Evolutionary conservation across 345 rosid genomes (phyloP).

Genomic region (Iberis pinnata): DNA sequence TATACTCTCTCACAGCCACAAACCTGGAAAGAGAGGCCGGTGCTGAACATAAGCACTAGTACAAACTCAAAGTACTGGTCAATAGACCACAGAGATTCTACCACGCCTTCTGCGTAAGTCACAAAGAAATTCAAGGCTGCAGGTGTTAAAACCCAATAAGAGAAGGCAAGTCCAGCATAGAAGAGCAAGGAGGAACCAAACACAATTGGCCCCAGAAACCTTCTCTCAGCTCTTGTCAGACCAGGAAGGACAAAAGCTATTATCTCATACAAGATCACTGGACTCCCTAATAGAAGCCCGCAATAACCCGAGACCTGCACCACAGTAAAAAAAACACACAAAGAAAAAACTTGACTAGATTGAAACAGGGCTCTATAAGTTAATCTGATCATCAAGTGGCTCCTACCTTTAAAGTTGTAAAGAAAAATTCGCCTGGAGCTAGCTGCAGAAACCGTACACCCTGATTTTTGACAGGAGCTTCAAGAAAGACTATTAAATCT

Average conservation of each 20-base stretch:
- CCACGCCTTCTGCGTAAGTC: conserved; percentile 89
- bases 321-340: neutral
- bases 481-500: conserved; percentile 75
- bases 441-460: conserved; percentile 93
- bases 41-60: conserved; percentile 97
- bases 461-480: conserved; percentile 90
- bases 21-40: conserved; percentile 97
- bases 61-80: conserved; percentile 98
- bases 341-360: neutral
- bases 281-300: conserved; percentile 92
- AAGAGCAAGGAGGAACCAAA: conserved; percentile 87
- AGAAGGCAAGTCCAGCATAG: conserved; percentile 77
- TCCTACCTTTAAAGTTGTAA: conserved; percentile 83
- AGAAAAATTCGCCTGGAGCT: conserved; percentile 98
- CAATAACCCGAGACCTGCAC: conserved; percentile 93
- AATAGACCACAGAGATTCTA: conserved; percentile 95
- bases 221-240: conserved; percentile 79
- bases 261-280: conserved; percentile 80
- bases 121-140: conserved; percentile 97
- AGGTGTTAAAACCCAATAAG: conserved; percentile 80
- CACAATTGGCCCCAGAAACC: conserved; percentile 88
- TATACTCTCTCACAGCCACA: neutral
- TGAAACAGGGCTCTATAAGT: neutral
- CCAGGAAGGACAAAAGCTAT: conserved; percentile 98
- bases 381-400: conserved; percentile 13